A percentile compares a stretch with the other conserved stretches of the same genome.
These are phyloP conservation scores for Candida glaebosa DNA, from an alignment of 805 yeast species.

Conservation along the genomic window DNA sequence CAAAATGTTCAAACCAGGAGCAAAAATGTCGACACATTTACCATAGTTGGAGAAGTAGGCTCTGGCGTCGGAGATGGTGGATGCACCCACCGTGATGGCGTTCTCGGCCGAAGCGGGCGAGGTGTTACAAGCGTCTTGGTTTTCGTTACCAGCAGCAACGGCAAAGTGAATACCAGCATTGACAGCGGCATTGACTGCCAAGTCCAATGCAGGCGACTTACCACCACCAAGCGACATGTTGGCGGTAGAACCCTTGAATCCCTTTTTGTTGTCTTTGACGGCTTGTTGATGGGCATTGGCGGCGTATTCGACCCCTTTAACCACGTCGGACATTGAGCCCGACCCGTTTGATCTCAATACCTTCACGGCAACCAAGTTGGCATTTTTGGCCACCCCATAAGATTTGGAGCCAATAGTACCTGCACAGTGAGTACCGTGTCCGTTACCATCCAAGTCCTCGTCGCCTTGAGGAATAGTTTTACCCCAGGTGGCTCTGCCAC, in stretches of 20 bases:
- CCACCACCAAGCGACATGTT: constrained; percentile 97
- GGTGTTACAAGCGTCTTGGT: constrained; percentile 85
- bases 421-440: constrained; percentile 97
- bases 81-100: constrained; percentile 94
- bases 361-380: constrained; percentile 76
- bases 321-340: constrained; percentile 79
- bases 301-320: constrained; percentile 82
- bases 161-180: constrained; percentile 87
- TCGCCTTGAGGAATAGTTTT: constrained; percentile 72
- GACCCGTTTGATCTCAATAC: constrained; percentile 80
- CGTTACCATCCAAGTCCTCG: constrained; percentile 75
- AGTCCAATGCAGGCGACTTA: constrained; percentile 78
- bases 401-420: constrained; percentile 82
- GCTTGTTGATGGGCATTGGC: constrained; percentile 65
- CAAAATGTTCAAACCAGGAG: constrained; percentile 88
- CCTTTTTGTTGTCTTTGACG: constrained; percentile 49
- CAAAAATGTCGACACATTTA: constrained; percentile 92
- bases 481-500: constrained; percentile 85
- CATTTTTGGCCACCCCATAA: constrained; percentile 83
- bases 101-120: constrained; percentile 87
- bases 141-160: constrained; percentile 95
- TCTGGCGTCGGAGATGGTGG: constrained; percentile 81
- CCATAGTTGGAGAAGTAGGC: constrained; percentile 97
- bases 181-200: constrained; percentile 88
- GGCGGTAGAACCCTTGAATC: constrained; percentile 81